These are phyloP conservation scores for Scenedesmus sp. DNA, from an alignment of 163 green algal species.

Conservation along the genomic window DNA sequence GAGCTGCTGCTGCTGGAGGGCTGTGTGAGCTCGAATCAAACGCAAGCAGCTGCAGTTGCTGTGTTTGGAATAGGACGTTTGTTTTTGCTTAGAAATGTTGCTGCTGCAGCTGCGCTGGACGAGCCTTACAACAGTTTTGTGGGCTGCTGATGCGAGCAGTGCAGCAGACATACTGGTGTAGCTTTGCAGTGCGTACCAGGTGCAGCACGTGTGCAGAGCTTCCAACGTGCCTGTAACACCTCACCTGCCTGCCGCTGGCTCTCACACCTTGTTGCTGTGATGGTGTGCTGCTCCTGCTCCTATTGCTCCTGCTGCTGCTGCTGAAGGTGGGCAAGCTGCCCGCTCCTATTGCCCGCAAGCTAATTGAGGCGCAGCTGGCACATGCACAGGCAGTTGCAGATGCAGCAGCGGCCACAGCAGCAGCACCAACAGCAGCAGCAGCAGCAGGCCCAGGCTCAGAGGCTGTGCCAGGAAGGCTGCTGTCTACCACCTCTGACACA, in stretches of 20 bases:
- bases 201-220: neutral
- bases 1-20: neutral
- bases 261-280: neutral
- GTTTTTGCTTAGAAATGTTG: neutral
- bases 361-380: conserved; percentile 31
- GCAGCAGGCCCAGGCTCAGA: neutral
- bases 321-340: conserved; percentile 15
- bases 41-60: neutral
- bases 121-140: too few relatives aligned
- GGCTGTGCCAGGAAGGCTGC: conserved; percentile 41
- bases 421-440: neutral
- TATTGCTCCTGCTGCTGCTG: neutral
- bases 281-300: neutral
- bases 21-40: neutral
- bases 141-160: neutral
- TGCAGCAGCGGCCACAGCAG: neutral
- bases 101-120: neutral
- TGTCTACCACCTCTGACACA: neutral
- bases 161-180: neutral
- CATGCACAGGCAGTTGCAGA: neutral
- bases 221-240: neutral
- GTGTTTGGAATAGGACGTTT: neutral
- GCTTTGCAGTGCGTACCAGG: neutral
- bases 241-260: neutral
- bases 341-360: conserved; percentile 1